Percentiles rank a stretch among this genome's conserved stretches.
Conservation (phyloP, 2,329 filamentous ascomycete genomes). For the Calycina marina region DNA sequence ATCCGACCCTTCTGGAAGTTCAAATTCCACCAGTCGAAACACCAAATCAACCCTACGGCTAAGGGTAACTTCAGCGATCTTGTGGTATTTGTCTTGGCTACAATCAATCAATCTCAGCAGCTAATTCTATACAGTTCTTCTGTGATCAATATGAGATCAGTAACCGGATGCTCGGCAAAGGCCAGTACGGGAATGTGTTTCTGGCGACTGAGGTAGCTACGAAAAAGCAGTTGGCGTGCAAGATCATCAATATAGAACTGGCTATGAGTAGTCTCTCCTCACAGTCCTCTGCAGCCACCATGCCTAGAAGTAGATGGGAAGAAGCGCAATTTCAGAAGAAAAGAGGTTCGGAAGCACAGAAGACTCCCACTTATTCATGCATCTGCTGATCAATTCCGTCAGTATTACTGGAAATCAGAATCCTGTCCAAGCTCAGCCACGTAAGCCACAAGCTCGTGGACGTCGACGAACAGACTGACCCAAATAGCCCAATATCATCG, state of each 20-base stretch:
- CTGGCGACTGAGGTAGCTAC: constrained; percentile 36
- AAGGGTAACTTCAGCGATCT: constrained; percentile 22
- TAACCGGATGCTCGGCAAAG: constrained; percentile 35
- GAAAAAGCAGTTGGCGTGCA: constrained; percentile 52
- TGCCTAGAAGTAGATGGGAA: too few species aligned
- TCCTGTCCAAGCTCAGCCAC: constrained; percentile 38
- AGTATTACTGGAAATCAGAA: constrained; percentile 34
- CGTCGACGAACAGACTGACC: constrained; percentile 2
- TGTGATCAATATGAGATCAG: constrained; percentile 32
- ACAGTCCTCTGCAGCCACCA: too few species aligned
- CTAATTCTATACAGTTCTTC: constrained; percentile 28
- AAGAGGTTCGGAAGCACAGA: constrained; percentile 16
- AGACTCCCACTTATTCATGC: too few species aligned
- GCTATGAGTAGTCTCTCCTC: constrained; percentile 1
- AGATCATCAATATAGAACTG: constrained; percentile 39
- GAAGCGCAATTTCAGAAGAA: not conserved
- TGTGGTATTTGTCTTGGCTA: too few species aligned
- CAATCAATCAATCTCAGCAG: constrained; percentile 3
- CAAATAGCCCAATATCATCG: constrained; percentile 37
- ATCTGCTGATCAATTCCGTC: too few species aligned
- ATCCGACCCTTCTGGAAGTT: constrained; percentile 26
- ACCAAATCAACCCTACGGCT: constrained; percentile 6
- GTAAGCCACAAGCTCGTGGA: constrained; percentile 24
- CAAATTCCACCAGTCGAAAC: constrained; percentile 20
- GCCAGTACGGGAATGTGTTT: constrained; percentile 37